phyloP scores from a whole-genome alignment of 257 asterid genomes.

The Solanum piurae region DNA sequence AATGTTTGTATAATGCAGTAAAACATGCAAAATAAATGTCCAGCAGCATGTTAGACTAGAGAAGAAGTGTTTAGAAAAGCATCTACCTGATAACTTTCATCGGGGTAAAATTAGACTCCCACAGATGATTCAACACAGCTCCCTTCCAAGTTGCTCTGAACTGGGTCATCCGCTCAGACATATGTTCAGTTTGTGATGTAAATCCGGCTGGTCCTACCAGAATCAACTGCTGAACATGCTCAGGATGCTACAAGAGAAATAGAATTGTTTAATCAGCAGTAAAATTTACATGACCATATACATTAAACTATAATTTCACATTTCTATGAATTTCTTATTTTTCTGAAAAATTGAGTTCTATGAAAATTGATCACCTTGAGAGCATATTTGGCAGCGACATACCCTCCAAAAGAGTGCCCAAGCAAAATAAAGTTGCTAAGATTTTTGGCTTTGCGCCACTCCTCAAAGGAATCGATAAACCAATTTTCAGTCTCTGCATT shows the following conservation, averaged over 20 bases:
- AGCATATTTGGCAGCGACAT: conserved; percentile 88
- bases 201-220: conserved; percentile 97
- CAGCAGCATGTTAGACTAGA: not conserved
- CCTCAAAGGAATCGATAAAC: conserved; percentile 80
- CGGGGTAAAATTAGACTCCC: conserved; percentile 98
- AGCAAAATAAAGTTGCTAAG: conserved; percentile 82
- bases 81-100: conserved; percentile 71
- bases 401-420: conserved; percentile 98
- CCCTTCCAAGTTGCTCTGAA: conserved; percentile 91
- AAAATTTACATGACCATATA: not conserved
- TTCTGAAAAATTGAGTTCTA: not conserved
- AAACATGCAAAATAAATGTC: not conserved
- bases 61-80: not conserved
- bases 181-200: conserved; percentile 61
- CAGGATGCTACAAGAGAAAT: conserved; percentile 62
- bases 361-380: conserved; percentile 43
- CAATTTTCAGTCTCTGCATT: conserved; percentile 85
- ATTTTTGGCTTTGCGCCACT: conserved; percentile 89
- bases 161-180: conserved; percentile 43
- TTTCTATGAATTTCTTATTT: not conserved
- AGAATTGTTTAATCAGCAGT: not conserved
- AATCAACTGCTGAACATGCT: conserved; percentile 75
- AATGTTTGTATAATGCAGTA: not conserved
- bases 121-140: conserved; percentile 65
- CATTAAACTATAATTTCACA: not conserved